These are phyloP conservation scores for Juglanconis sp. DNA, from an alignment of 2,329 filamentous ascomycete species.

Conservation along the genomic window DNA sequence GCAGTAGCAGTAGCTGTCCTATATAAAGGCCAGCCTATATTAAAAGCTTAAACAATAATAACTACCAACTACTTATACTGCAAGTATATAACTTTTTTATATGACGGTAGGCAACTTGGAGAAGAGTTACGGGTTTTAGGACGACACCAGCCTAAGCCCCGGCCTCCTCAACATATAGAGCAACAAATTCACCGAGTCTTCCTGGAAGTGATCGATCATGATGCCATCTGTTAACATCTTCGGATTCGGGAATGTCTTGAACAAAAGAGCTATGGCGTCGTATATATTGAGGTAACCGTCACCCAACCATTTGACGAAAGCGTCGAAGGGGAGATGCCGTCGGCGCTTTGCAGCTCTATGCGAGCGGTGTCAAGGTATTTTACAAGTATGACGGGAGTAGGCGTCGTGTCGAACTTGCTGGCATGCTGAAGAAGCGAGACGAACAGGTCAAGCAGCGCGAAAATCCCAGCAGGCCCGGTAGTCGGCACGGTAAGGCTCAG, in stretches of 20 bases:
- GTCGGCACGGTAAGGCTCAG: neutral
- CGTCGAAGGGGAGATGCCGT: neutral
- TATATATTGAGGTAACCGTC: neutral
- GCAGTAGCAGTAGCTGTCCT: too few species aligned
- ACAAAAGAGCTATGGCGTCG: neutral
- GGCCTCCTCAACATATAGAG: neutral
- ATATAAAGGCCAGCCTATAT: too few species aligned
- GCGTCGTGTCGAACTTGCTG: neutral
- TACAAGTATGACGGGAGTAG: neutral
- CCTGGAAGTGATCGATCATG: neutral
- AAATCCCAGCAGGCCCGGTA: neutral
- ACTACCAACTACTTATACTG: too few species aligned
- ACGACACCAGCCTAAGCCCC: neutral
- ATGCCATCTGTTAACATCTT: neutral
- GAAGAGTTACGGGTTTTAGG: neutral
- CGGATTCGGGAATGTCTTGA: neutral
- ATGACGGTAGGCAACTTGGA: neutral
- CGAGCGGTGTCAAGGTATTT: neutral
- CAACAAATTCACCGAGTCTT: neutral
- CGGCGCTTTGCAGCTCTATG: neutral
- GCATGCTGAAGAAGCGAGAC: neutral
- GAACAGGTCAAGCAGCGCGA: neutral
- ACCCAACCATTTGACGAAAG: neutral
- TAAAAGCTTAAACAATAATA: too few species aligned
- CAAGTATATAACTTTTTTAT: too few species aligned